A percentile compares a stretch with the other conserved stretches of the same genome.
Evolutionary conservation across 768 basidiomycete genomes (phyloP).

Genomic region (Favolaschia claudopus): DNA sequence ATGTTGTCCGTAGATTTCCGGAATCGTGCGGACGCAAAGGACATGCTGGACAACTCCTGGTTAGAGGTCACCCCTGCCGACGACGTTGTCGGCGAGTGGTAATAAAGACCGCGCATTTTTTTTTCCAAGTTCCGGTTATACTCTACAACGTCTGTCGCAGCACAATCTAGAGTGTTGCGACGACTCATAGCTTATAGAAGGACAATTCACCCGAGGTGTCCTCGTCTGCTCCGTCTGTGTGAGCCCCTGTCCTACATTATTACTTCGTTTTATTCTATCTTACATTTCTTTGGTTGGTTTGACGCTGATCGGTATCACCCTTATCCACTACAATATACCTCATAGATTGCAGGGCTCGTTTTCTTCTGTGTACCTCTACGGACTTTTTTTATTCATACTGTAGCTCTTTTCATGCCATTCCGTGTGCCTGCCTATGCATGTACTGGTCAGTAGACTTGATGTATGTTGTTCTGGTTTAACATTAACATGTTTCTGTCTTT

Average conservation of each 20-base stretch:
- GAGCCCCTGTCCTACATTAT: constrained; percentile 6
- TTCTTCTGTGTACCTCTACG: constrained; percentile 20
- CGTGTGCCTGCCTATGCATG: constrained; percentile 16
- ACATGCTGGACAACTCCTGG: constrained; percentile 82
- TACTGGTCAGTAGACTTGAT: constrained; percentile 17
- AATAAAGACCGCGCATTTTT: constrained; percentile 16
- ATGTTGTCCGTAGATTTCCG: constrained; percentile 80
- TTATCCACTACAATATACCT: constrained; percentile 25
- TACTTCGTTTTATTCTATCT: constrained; percentile 2
- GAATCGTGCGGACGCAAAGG: constrained; percentile 72
- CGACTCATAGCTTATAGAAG: too few relatives aligned
- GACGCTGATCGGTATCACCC: constrained; percentile 8
- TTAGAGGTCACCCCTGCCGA: constrained; percentile 53
- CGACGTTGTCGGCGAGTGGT: constrained; percentile 55
- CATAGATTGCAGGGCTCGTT: constrained; percentile 6
- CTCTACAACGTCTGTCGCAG: too few relatives aligned
- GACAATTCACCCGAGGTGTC: not conserved
- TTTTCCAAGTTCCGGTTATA: not conserved
- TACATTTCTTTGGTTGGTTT: constrained; percentile 13
- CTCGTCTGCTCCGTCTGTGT: not conserved
- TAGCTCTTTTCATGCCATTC: constrained; percentile 13
- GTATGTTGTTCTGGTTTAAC: constrained; percentile 19
- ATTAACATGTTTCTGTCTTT: constrained; percentile 26
- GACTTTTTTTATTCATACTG: constrained; percentile 11
- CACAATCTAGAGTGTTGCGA: constrained; percentile 19